Percentiles rank a stretch among this genome's conserved stretches.
Conservation (phyloP, 441 rosid species). For the Populus hybrid region DNA sequence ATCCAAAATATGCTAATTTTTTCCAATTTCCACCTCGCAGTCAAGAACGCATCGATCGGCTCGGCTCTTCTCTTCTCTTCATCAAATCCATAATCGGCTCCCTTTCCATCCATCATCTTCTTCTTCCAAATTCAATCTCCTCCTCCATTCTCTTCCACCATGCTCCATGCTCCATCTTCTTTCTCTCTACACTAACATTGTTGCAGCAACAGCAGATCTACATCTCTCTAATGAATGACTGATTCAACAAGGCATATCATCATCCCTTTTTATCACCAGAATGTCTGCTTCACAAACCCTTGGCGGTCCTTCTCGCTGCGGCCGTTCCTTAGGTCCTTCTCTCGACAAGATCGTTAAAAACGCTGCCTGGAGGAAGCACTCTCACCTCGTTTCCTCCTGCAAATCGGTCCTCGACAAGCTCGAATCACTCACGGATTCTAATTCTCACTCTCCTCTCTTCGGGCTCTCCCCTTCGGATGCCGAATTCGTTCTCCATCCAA, state of each 20-base stretch:
- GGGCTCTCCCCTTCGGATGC: slow-evolving; percentile 68
- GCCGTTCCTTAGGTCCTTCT: slow-evolving; percentile 68
- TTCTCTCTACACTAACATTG: not conserved
- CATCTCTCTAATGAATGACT: not conserved
- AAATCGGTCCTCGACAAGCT: slow-evolving; percentile 84
- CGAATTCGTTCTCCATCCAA: slow-evolving; percentile 53
- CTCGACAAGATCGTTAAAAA: slow-evolving; percentile 90
- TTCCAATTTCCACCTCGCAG: not conserved
- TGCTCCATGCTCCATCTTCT: not conserved
- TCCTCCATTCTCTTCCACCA: not conserved
- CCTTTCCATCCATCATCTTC: not conserved
- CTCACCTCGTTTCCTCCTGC: slow-evolving; percentile 77
- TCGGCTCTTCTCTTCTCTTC: not conserved
- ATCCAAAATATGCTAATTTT: not conserved
- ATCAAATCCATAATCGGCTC: not conserved
- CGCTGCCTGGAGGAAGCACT: slow-evolving; percentile 95
- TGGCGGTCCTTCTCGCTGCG: slow-evolving; percentile 77
- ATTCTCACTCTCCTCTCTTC: slow-evolving; percentile 38
- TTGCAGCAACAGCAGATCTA: not conserved
- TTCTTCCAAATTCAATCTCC: not conserved
- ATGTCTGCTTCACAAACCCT: slow-evolving; percentile 72
- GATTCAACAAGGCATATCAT: not conserved
- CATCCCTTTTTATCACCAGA: not conserved
- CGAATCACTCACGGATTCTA: slow-evolving; percentile 52
- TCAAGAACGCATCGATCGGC: not conserved